phyloP scores from a whole-genome alignment of 371 early-diverging fungal genomes.

The Chytridium lagenaria region DNA sequence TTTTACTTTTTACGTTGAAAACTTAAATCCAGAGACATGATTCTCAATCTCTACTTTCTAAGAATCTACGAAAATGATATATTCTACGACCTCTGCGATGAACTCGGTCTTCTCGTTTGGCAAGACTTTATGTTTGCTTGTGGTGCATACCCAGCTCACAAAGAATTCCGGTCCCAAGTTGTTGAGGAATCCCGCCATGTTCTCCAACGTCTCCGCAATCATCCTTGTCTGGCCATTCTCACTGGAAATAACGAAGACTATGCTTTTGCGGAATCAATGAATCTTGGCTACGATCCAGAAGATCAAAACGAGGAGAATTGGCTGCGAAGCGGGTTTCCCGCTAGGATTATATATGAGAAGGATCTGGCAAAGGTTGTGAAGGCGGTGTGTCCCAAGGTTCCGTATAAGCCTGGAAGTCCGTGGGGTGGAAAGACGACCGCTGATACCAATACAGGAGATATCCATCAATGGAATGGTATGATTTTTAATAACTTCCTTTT shows the following conservation, averaged over 20 bases:
- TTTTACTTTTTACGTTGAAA: neutral
- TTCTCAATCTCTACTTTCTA: conserved; percentile 54
- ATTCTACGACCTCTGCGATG: conserved; percentile 60
- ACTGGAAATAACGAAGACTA: conserved; percentile 66
- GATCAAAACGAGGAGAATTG: conserved; percentile 34
- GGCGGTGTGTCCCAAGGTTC: conserved; percentile 12
- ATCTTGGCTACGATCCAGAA: conserved; percentile 32
- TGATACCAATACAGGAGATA: conserved; percentile 30
- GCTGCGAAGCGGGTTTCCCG: conserved; percentile 31
- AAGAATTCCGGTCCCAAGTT: conserved; percentile 49
- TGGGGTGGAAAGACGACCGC: conserved; percentile 22
- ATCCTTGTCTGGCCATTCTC: conserved; percentile 56
- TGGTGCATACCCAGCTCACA: conserved; percentile 55
- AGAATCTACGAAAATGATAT: conserved; percentile 41
- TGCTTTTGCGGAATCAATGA: conserved; percentile 32
- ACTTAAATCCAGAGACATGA: no score
- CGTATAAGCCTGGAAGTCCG: conserved; percentile 42
- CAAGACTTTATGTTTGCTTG: conserved; percentile 68
- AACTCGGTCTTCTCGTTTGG: conserved; percentile 63
- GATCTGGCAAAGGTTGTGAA: conserved; percentile 19
- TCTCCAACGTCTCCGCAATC: conserved; percentile 47
- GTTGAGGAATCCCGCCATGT: conserved; percentile 47
- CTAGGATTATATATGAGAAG: conserved; percentile 38
- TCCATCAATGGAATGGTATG: conserved; percentile 46
- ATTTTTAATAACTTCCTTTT: neutral